Evolutionary conservation across 2,329 filamentous ascomycete genomes (phyloP).

Genomic region (Aspergillus proliferans): DNA sequence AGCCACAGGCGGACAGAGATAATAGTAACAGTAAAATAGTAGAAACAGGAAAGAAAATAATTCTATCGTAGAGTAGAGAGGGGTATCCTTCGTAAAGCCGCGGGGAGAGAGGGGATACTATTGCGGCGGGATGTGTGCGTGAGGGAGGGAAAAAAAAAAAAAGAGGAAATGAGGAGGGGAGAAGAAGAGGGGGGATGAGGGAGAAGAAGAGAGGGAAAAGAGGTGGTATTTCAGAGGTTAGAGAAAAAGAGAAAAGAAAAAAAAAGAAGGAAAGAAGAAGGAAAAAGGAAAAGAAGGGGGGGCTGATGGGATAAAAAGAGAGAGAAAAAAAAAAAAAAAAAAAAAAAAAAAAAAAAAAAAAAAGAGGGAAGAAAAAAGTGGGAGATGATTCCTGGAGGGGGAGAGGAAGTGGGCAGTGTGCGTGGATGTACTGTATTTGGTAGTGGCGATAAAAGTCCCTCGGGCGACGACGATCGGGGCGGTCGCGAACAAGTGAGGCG

Average conservation of each 20-base stretch:
- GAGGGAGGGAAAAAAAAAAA: slow-evolving; percentile 15
- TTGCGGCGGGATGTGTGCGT: background rate
- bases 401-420: background rate
- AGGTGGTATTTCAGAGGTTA: slow-evolving; percentile 7
- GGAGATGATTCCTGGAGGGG: slow-evolving; percentile 4
- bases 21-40: slow-evolving; percentile 1
- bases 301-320: slow-evolving; percentile 8
- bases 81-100: slow-evolving; percentile 10
- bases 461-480: background rate
- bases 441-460: background rate
- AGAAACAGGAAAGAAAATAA: slow-evolving; percentile 4
- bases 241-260: slow-evolving; percentile 8
- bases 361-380: background rate
- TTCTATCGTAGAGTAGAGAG: slow-evolving; percentile 10
- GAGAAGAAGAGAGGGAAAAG: slow-evolving; percentile 11
- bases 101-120: slow-evolving; percentile 14
- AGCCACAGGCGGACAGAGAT: slow-evolving; percentile 34
- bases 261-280: slow-evolving; percentile 17
- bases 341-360: slow-evolving; percentile 3
- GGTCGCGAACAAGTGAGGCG: background rate
- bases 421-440: background rate
- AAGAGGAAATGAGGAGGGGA: slow-evolving; percentile 2
- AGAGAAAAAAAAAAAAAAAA: slow-evolving; percentile 14
- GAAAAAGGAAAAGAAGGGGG: slow-evolving; percentile 10
- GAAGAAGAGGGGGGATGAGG: slow-evolving; percentile 12